These are phyloP conservation scores for Rhizophora apiculata DNA, from an alignment of 345 rosid species.

Conservation along the genomic window DNA sequence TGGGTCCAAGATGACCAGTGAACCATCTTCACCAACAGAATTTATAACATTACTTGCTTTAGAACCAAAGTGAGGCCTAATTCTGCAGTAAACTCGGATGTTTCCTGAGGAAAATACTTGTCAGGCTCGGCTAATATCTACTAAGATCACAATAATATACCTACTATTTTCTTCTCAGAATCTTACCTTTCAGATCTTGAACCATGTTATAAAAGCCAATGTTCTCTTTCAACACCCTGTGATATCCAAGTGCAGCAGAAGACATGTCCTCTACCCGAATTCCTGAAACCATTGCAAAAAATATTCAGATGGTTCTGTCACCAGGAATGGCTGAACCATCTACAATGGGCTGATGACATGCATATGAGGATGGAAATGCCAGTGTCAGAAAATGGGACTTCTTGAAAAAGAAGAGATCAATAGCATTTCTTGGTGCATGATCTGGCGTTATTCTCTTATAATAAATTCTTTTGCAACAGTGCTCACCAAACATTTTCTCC, in stretches of 20 bases:
- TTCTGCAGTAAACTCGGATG: slow-evolving; percentile 89
- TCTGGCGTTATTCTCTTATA: no score
- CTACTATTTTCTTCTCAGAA: not conserved
- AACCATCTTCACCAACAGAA: slow-evolving; percentile 72
- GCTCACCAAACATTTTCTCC: slow-evolving; percentile 56
- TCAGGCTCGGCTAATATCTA: not conserved
- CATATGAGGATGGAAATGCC: not conserved
- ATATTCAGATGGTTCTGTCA: not conserved
- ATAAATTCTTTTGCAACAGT: not conserved
- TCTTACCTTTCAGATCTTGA: slow-evolving; percentile 91
- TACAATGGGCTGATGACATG: not conserved
- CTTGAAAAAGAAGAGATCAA: not conserved
- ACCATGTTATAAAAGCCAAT: slow-evolving; percentile 81
- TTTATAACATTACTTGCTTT: slow-evolving; percentile 50
- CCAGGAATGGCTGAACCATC: no score
- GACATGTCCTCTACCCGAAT: slow-evolving; percentile 77
- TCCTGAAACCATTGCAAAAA: slow-evolving; percentile 41
- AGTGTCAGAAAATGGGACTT: not conserved
- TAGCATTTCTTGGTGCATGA: no score
- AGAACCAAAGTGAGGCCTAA: slow-evolving; percentile 53
- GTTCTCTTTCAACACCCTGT: slow-evolving; percentile 82
- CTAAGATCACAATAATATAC: not conserved
- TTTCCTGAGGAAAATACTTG: slow-evolving; percentile 49
- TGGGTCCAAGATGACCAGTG: slow-evolving; percentile 71
- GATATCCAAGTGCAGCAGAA: slow-evolving; percentile 74